These are phyloP conservation scores for Nelumbo lutea DNA, from an alignment of 164 flowering plant species.

Conservation along the genomic window DNA sequence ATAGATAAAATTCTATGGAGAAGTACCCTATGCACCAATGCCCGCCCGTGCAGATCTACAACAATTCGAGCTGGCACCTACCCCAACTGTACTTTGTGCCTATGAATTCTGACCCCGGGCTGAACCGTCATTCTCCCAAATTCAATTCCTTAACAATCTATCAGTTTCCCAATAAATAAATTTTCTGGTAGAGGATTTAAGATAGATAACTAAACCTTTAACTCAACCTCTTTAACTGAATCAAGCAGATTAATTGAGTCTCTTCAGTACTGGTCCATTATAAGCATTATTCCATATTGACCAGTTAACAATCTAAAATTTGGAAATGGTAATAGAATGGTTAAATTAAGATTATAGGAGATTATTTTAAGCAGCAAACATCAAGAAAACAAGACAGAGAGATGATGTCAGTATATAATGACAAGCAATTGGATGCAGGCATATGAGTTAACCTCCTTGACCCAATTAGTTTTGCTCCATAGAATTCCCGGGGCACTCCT, in stretches of 20 bases:
- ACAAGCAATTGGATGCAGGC: neutral
- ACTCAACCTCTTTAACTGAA: neutral
- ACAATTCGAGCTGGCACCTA: too few relatives aligned
- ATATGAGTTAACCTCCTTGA: slow-evolving; percentile 62
- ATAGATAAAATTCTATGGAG: too few relatives aligned
- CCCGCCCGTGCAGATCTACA: too few relatives aligned
- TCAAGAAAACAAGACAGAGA: too few relatives aligned
- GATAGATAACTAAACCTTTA: neutral
- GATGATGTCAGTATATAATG: neutral
- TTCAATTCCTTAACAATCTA: too few relatives aligned
- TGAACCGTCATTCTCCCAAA: too few relatives aligned
- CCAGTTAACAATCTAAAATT: neutral
- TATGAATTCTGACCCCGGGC: too few relatives aligned
- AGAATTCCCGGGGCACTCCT: slow-evolving; percentile 91
- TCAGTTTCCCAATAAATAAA: neutral
- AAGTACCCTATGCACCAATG: too few relatives aligned
- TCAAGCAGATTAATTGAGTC: neutral
- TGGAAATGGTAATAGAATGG: neutral
- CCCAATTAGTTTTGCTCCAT: slow-evolving; percentile 90
- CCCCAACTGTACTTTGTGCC: too few relatives aligned
- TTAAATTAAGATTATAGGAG: neutral
- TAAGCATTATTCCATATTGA: neutral
- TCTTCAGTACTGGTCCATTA: neutral
- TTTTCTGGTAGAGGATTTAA: neutral
- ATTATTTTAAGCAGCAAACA: neutral